phyloP scores from a whole-genome alignment of 1,284 basidiomycete genomes.

The Ustilago nuda region DNA sequence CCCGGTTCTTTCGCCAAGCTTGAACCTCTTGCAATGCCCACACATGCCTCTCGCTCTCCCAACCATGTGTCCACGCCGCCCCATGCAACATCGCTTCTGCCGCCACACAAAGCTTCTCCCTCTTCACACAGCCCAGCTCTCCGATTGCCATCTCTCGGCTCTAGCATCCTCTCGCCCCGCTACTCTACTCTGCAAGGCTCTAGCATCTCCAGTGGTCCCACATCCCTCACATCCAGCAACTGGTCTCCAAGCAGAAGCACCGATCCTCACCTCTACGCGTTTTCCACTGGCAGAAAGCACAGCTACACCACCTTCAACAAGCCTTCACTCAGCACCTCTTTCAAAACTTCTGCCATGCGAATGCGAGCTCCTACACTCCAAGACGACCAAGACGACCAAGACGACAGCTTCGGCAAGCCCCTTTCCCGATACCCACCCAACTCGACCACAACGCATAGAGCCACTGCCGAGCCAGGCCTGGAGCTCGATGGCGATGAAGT shows the following conservation, averaged over 20 bases:
- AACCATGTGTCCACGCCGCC: conserved; percentile 65
- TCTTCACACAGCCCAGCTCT: conserved; percentile 32
- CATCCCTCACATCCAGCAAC: conserved; percentile 49
- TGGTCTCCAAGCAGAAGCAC: conserved; percentile 53
- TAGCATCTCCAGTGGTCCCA: conserved; percentile 53
- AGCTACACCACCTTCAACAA: conserved; percentile 50
- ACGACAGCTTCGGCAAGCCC: conserved; percentile 53
- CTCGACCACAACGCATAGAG: conserved; percentile 25
- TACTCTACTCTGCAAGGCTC: conserved; percentile 48
- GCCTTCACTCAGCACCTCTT: conserved; percentile 61
- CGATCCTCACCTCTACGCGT: conserved; percentile 54
- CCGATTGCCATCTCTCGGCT: conserved; percentile 43
- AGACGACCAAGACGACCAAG: conserved; percentile 53
- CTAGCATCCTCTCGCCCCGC: conserved; percentile 50
- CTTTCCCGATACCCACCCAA: conserved; percentile 19
- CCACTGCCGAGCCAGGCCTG: conserved; percentile 36
- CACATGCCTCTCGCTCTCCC: conserved; percentile 55
- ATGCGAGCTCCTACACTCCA: conserved; percentile 45
- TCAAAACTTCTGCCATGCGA: conserved; percentile 62
- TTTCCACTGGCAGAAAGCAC: conserved; percentile 53
- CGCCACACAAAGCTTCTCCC: conserved; percentile 31
- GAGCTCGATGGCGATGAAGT: conserved; percentile 59
- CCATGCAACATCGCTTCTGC: conserved; percentile 45
- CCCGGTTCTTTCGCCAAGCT: conserved; percentile 37
- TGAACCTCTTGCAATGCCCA: conserved; percentile 23